A percentile compares a stretch with the other conserved stretches of the same genome.
Evolutionary conservation across 345 rosid species (phyloP).

Genomic region (Nasturtium officinale): DNA sequence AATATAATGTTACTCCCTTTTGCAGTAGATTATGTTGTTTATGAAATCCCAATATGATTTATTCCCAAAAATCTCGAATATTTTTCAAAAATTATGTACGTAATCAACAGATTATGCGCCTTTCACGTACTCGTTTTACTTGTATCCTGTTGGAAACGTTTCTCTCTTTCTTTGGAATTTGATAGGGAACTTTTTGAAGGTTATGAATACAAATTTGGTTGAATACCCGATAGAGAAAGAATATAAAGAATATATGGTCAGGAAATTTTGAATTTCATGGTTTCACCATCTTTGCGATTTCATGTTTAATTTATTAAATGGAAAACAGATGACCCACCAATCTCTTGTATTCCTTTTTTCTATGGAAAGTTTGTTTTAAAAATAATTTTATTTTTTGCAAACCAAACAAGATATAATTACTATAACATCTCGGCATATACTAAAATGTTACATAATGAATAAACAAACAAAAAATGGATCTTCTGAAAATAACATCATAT

Average conservation of each 20-base stretch:
- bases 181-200: not conserved
- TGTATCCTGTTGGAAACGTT: not conserved
- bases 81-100: not conserved
- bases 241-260: too few species aligned
- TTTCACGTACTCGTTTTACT: not conserved
- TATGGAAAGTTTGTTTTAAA: not conserved
- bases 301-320: not conserved
- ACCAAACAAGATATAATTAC: not conserved
- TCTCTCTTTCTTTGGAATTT: too few species aligned
- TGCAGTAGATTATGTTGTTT: not conserved
- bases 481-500: constrained; percentile 33
- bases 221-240: too few species aligned
- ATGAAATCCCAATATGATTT: not conserved
- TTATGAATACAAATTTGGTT: too few species aligned
- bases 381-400: not conserved
- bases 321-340: not conserved
- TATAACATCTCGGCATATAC: not conserved
- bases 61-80: not conserved
- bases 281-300: too few species aligned
- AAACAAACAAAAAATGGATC: constrained; percentile 8
- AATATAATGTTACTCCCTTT: too few species aligned
- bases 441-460: constrained; percentile 17
- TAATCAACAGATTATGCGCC: not conserved
- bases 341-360: not conserved
- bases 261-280: too few species aligned